These are phyloP conservation scores for Boletus pseudopeckii DNA, from an alignment of 768 basidiomycete genomes.

Conservation along the genomic window DNA sequence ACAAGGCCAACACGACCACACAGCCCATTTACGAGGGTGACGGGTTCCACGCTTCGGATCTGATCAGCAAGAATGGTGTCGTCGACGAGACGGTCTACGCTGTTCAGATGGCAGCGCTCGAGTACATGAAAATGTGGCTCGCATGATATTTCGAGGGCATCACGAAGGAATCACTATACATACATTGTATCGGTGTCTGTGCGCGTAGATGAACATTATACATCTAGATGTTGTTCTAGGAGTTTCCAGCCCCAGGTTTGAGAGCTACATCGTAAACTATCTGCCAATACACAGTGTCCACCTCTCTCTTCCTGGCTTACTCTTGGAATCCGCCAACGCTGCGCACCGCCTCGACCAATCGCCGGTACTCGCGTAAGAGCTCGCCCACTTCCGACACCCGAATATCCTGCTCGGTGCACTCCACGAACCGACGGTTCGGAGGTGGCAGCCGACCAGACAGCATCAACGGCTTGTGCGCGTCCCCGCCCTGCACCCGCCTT, in stretches of 20 bases:
- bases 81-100: constrained; percentile 49
- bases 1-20: constrained; percentile 43
- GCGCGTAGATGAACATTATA: not conserved
- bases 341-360: constrained; percentile 67
- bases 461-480: constrained; percentile 34
- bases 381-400: constrained; percentile 76
- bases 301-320: not conserved
- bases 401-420: constrained; percentile 73
- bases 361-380: constrained; percentile 76
- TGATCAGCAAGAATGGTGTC: constrained; percentile 38
- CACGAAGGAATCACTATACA: not conserved
- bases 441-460: constrained; percentile 47
- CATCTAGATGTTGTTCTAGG: not conserved
- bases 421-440: constrained; percentile 67
- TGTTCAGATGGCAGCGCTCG: constrained; percentile 53
- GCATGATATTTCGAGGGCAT: constrained; percentile 5
- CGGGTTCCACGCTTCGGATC: constrained; percentile 69
- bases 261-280: not conserved
- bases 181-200: too few species aligned
- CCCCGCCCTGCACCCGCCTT: constrained; percentile 39
- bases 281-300: not conserved
- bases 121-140: constrained; percentile 58
- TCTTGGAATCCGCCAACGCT: constrained; percentile 44
- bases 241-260: not conserved
- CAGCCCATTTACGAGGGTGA: constrained; percentile 58